Conservation (phyloP, 305 asterid genomes). For the Withania somnifera region DNA sequence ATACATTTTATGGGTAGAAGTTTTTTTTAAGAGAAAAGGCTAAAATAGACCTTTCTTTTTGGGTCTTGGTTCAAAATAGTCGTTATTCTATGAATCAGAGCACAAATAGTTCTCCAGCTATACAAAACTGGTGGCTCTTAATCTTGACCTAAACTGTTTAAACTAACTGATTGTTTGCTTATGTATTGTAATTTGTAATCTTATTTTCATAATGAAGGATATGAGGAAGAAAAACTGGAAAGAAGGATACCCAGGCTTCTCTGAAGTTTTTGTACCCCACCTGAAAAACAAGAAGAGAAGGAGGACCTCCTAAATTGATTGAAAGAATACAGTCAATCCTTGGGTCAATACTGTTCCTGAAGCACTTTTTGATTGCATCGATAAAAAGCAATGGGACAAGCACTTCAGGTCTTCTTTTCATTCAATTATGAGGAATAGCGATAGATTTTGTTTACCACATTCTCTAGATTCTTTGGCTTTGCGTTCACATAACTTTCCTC, state of each 20-base stretch:
- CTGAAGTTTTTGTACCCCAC: slow-evolving; percentile 5
- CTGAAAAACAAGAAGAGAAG: slow-evolving; percentile 13
- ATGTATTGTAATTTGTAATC: too few species aligned
- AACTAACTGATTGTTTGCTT: too few species aligned
- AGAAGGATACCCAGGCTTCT: slow-evolving; percentile 15
- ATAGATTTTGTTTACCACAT: not conserved
- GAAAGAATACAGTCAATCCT: slow-evolving; percentile 40
- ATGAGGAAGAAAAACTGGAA: slow-evolving; percentile 17
- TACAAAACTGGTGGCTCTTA: too few species aligned
- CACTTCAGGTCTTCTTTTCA: not conserved
- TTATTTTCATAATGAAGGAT: too few species aligned
- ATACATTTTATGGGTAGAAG: too few species aligned
- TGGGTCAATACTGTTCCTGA: slow-evolving; percentile 89
- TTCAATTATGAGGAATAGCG: not conserved
- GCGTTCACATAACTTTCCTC: not conserved
- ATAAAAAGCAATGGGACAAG: not conserved
- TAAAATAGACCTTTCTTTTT: too few species aligned
- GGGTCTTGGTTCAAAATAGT: too few species aligned
- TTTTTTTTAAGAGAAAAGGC: too few species aligned
- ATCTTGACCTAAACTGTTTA: too few species aligned
- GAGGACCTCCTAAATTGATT: slow-evolving; percentile 45
- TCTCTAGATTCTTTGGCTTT: not conserved
- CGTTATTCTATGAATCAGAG: too few species aligned
- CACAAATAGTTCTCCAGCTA: too few species aligned
- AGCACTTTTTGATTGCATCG: slow-evolving; percentile 35